These are phyloP conservation scores for Parasarocladium wereldwijsianum DNA, from an alignment of 2,329 filamentous ascomycete genomes.

Conservation along the genomic window DNA sequence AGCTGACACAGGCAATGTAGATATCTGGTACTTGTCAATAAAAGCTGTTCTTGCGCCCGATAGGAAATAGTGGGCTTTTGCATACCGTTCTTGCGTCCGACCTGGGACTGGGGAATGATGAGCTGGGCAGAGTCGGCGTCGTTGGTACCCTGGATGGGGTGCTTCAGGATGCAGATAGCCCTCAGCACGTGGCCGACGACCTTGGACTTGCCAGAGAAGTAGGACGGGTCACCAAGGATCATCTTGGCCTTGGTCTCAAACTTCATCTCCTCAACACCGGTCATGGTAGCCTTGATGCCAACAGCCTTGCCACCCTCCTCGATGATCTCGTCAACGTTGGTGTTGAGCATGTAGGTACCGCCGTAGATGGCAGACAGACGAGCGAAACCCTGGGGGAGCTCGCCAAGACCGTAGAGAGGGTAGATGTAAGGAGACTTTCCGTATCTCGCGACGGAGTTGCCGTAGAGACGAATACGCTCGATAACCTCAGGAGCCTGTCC, in stretches of 20 bases:
- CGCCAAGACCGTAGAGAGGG: constrained; percentile 90
- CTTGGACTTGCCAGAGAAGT: constrained; percentile 83
- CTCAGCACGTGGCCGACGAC: constrained; percentile 83
- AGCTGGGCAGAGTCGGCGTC: constrained; percentile 83
- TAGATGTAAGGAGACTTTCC: constrained; percentile 99
- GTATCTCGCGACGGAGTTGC: constrained; percentile 93
- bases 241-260: constrained; percentile 94
- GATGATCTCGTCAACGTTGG: constrained; percentile 74
- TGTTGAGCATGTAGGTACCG: constrained; percentile 99
- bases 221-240: constrained; percentile 90
- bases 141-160: constrained; percentile 80
- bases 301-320: constrained; percentile 77
- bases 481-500: constrained; percentile 74
- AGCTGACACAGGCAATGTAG: constrained; percentile 91
- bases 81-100: constrained; percentile 88
- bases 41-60: not conserved
- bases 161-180: constrained; percentile 94
- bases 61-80: constrained; percentile 2
- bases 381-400: constrained; percentile 94
- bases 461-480: constrained; percentile 86
- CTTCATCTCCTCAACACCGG: constrained; percentile 77
- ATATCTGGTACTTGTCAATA: constrained; percentile 51
- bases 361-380: constrained; percentile 97
- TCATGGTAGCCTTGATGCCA: constrained; percentile 97
- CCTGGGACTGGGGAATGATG: constrained; percentile 95